Evolutionary conservation across 352 stramenopile genomes (phyloP), one percentile per base, ranked within the genome.

Genomic region (Pythium monospermum): DNA sequence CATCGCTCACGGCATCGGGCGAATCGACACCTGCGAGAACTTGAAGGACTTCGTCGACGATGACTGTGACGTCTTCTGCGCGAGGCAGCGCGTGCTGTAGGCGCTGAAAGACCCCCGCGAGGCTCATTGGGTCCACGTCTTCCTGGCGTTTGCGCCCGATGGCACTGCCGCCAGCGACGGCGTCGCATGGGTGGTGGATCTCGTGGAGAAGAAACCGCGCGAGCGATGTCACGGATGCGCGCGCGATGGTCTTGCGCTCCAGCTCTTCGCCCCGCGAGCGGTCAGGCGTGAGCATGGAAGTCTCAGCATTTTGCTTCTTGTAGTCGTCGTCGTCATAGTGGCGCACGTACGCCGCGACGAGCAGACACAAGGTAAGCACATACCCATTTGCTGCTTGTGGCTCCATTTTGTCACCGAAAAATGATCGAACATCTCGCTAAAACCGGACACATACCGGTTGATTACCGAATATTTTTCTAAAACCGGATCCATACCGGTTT

Each of bases 1-100:
- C 67, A 40, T 86, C 80, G 42, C 72, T 66, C 31, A 87, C 68
- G 15, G 73, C 64, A 35, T 90, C 78, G 7, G 78, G 78, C 25
- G 72, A 85, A 44, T 83, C 66, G 12, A 87, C 69, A n/a, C 58
- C 55, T 31, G 60, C 73, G 25, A 90, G 61, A 30, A 80, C 67
- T 23, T 56, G 64, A 16, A 85, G 72, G 16, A 87, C 60, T 27
- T 73, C 66, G 11, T 57, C 69, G 1, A 64, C 73, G 2, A 90
- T 58, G 35, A 68, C 62, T 30, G 69, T 49, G 21, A 73, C 79
- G 33, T 81, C 76, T 6, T 62, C 42, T 7, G 53, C 15, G 51
- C 57, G 69, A 25, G 54, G 33, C 22, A 87, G 54, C 56, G 46
- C 60, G 1, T 47, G 62, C 26, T 78, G 64, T 27, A 87, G 70